Evolutionary conservation across 2,329 filamentous ascomycete species (phyloP).

Genomic region (Cylindrodendrum hubeiense): DNA sequence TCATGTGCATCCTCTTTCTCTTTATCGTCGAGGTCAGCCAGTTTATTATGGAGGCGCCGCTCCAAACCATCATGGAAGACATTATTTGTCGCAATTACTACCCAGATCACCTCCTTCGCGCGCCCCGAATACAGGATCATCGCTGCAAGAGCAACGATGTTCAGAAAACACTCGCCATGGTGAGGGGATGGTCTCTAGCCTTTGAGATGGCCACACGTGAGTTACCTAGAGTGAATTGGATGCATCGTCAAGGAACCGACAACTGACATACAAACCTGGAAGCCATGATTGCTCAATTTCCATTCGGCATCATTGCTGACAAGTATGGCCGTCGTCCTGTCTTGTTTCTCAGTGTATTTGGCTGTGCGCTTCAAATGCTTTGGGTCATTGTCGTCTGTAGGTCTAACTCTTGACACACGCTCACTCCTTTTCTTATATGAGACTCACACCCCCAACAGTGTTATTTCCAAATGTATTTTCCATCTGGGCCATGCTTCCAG

Average conservation of each 20-base stretch:
- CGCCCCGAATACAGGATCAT: conserved; percentile 49
- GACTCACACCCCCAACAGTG: conserved; percentile 47
- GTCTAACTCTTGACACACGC: conserved; percentile 14
- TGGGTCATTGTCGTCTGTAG: conserved; percentile 50
- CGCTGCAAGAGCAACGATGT: conserved; percentile 64
- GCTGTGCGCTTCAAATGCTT: conserved; percentile 42
- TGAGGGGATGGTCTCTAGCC: conserved; percentile 60
- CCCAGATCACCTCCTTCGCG: conserved; percentile 52
- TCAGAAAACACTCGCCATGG: conserved; percentile 64
- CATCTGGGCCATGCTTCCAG: conserved; percentile 54
- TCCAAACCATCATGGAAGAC: conserved; percentile 64
- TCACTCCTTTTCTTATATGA: not conserved
- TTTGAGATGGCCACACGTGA: conserved; percentile 61
- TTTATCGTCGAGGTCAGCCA: conserved; percentile 58
- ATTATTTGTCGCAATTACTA: conserved; percentile 65
- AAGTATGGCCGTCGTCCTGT: conserved; percentile 59
- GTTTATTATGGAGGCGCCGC: conserved; percentile 54
- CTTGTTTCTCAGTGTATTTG: conserved; percentile 52
- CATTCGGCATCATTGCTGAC: conserved; percentile 61
- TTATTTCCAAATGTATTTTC: conserved; percentile 53
- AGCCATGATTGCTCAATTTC: conserved; percentile 59
- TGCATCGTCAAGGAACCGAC: not conserved
- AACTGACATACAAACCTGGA: conserved; percentile 10
- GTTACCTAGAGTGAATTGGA: conserved; percentile 17
- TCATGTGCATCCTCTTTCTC: conserved; percentile 53